Conservation (phyloP, 768 basidiomycete genomes). For the Cyathus striatus region DNA sequence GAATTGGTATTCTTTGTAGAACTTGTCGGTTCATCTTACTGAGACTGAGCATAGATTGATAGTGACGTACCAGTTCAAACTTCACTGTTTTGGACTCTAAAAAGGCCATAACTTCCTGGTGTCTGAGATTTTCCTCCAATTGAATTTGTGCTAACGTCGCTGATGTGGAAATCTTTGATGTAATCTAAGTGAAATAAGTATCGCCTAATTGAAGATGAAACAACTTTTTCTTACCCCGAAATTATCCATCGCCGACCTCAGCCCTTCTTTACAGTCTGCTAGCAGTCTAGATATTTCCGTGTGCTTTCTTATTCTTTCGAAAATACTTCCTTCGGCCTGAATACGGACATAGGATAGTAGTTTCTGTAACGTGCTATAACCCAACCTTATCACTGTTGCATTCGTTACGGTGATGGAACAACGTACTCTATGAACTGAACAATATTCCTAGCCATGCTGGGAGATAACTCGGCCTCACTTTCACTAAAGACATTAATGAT, state of each 20-base stretch:
- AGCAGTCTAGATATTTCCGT: background rate
- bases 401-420: background rate
- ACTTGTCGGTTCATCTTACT: background rate
- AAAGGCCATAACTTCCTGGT: background rate
- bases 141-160: background rate
- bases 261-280: background rate
- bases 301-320: background rate
- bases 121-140: background rate
- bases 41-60: background rate
- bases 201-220: background rate
- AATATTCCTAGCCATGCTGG: background rate
- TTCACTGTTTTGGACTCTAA: background rate
- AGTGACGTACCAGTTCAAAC: background rate
- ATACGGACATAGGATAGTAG: constrained; percentile 1
- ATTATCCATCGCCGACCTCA: background rate
- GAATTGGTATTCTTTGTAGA: background rate
- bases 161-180: background rate
- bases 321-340: background rate
- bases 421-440: background rate
- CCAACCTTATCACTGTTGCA: background rate
- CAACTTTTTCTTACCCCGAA: background rate
- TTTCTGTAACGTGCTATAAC: background rate
- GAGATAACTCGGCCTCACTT: background rate
- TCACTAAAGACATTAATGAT: background rate
- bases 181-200: background rate